Base-by-base conservation (phyloP, 176 grass and related monocot genomes). In the Avena atlantica region DNA sequence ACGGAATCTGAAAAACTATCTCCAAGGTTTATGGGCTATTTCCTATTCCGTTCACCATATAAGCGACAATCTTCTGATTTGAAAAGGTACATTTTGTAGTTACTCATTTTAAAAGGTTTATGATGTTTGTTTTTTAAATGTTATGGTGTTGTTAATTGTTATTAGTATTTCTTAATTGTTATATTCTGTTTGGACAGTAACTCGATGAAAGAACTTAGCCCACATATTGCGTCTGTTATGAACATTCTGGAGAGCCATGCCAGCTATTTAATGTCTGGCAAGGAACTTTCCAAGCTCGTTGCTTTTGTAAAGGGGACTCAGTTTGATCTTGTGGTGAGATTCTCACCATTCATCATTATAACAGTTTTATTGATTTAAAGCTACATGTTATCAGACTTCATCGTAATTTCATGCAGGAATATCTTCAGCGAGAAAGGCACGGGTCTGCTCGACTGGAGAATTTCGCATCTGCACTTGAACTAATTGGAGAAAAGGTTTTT, bases 281-380 rank as follows among this genome's bases (percentile, higher is more conserved):
- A 96, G 89, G 96, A 96, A 91, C 96, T 98, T 86, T 96, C 96
- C 70, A 98, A 98, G 78, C 93, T 98, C 6, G 96, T 98, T 55
- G 92, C 96, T 84, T 98, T 98, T 94, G 96, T 98, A 40, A 98
- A 98, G 87, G 96, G 96, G 84, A 96, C 96, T 86, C 93, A 98
- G 17, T 98, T 98, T 91, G 96, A 98, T 91, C 92, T 98, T 88
- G 93, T 98, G 96, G 96, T 98, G 70, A 90, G 78, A 61, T 86
- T 87, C 25, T 77, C 76, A 58, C 70, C 24, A 69, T 80, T 89
- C 52, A 71, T 87, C 14, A 45, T 34, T 27, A 31, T 16, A 48
- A 36, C 47, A 59, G 15, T 84, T 29, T 78, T 84, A 56, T 62
- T 36, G 70, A 59, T 87, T 21, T 61, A 61, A 87, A 87, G 5